Conservation (phyloP, 164 flowering plant species). For the Vitis rupestris region DNA sequence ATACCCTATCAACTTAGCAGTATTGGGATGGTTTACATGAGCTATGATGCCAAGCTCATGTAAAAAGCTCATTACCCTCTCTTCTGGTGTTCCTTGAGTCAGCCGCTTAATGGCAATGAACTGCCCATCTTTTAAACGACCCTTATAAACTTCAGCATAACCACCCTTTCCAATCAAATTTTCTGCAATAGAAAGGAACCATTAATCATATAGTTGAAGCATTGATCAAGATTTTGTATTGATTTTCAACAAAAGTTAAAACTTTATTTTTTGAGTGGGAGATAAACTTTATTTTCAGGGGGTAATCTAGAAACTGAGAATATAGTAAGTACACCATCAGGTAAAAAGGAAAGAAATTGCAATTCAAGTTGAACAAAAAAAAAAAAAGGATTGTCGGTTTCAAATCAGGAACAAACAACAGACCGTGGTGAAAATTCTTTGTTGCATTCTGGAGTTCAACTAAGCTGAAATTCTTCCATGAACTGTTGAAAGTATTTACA, state of each 20-base stretch:
- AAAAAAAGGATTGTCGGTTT: not conserved
- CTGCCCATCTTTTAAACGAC: constrained; percentile 41
- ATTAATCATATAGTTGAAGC: not conserved
- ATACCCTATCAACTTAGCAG: constrained; percentile 54
- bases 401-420: constrained; percentile 1
- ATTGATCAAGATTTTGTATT: not conserved
- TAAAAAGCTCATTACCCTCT: constrained; percentile 36
- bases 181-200: constrained; percentile 28
- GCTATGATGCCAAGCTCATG: constrained; percentile 63
- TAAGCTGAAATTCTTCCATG: constrained; percentile 38
- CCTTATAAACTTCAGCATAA: constrained; percentile 58
- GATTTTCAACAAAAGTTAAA: no score
- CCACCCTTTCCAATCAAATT: constrained; percentile 63
- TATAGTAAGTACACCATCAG: no score
- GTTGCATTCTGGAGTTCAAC: constrained; percentile 44
- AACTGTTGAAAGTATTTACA: constrained; percentile 26
- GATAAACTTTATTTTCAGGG: no score
- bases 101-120: constrained; percentile 52
- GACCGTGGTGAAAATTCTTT: constrained; percentile 42
- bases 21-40: constrained; percentile 58
- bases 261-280: no score
- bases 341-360: no score
- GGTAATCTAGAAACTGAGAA: no score
- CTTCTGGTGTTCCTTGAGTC: constrained; percentile 41
- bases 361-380: no score